These are phyloP conservation scores for Globisporangium irregulare DNA, from an alignment of 352 stramenopile genomes.

Conservation along the genomic window DNA sequence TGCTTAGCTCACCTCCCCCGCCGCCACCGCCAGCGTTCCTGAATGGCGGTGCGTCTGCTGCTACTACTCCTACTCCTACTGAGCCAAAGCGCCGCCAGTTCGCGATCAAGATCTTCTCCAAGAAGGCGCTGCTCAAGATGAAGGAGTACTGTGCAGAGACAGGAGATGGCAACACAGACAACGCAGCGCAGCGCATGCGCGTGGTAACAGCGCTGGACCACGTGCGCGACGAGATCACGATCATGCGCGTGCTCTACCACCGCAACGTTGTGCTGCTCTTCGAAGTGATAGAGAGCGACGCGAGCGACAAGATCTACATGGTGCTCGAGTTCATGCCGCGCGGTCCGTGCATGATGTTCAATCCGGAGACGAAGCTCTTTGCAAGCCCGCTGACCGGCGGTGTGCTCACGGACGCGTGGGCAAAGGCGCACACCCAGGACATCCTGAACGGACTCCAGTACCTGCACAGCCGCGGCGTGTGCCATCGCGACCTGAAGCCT, in stretches of 20 bases:
- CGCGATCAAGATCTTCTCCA: slow-evolving; percentile 86
- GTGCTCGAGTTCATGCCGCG: slow-evolving; percentile 85
- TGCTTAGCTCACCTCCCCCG: slow-evolving; percentile 7
- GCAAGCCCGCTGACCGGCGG: slow-evolving; percentile 52
- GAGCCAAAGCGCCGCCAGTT: slow-evolving; percentile 41
- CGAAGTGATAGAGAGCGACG: slow-evolving; percentile 84
- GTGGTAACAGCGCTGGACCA: slow-evolving; percentile 79
- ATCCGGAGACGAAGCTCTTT: slow-evolving; percentile 65
- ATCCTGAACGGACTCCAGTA: slow-evolving; percentile 82
- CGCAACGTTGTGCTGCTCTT: slow-evolving; percentile 90
- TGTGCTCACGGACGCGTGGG: slow-evolving; percentile 58
- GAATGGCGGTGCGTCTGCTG: neutral
- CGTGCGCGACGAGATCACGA: slow-evolving; percentile 79
- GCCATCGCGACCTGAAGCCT: slow-evolving; percentile 90
- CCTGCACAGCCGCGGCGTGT: slow-evolving; percentile 68
- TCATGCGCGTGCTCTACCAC: slow-evolving; percentile 89
- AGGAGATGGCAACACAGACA: slow-evolving; percentile 9
- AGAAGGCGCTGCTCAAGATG: slow-evolving; percentile 64
- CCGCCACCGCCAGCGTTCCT: slow-evolving; percentile 13
- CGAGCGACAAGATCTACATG: slow-evolving; percentile 80
- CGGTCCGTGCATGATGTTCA: slow-evolving; percentile 83
- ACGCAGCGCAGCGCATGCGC: slow-evolving; percentile 42
- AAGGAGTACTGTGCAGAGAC: slow-evolving; percentile 70
- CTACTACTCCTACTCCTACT: slow-evolving; percentile 5
- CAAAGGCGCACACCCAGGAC: slow-evolving; percentile 60